phyloP scores from a whole-genome alignment of 225 moss, liverwort and hornwort species.

The Polytrichum commune region DNA sequence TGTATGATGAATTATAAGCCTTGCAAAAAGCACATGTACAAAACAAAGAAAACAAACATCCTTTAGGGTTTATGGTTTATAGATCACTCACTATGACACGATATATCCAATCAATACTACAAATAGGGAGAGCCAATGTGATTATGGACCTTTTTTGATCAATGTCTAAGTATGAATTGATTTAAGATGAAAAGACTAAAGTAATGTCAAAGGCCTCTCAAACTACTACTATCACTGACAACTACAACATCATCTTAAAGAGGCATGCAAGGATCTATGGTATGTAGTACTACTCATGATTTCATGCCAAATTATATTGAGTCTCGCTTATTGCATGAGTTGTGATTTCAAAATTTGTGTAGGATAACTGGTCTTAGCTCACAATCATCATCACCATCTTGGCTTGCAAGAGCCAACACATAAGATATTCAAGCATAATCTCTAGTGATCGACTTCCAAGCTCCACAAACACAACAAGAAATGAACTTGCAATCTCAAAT shows the following conservation, averaged over 20 bases:
- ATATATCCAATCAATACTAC: slow-evolving; percentile 52
- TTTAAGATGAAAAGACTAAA: no score
- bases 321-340: slow-evolving; percentile 32
- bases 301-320: background rate
- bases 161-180: no score
- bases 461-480: slow-evolving; percentile 29
- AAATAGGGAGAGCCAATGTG: background rate
- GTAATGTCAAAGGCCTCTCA: no score
- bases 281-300: no score
- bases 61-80: no score
- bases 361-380: slow-evolving; percentile 86
- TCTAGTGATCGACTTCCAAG: slow-evolving; percentile 72
- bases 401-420: slow-evolving; percentile 59
- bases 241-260: background rate
- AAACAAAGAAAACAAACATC: no score
- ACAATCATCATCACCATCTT: slow-evolving; percentile 60
- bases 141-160: no score
- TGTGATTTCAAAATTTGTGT: slow-evolving; percentile 59
- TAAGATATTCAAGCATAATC: slow-evolving; percentile 71
- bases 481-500: background rate
- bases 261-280: background rate
- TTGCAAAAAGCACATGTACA: no score
- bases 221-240: no score
- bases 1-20: no score
- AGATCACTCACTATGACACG: slow-evolving; percentile 86